These are phyloP conservation scores for Plasmodium vivax DNA, from an alignment of 169 alveolate species.

Conservation along the genomic window DNA sequence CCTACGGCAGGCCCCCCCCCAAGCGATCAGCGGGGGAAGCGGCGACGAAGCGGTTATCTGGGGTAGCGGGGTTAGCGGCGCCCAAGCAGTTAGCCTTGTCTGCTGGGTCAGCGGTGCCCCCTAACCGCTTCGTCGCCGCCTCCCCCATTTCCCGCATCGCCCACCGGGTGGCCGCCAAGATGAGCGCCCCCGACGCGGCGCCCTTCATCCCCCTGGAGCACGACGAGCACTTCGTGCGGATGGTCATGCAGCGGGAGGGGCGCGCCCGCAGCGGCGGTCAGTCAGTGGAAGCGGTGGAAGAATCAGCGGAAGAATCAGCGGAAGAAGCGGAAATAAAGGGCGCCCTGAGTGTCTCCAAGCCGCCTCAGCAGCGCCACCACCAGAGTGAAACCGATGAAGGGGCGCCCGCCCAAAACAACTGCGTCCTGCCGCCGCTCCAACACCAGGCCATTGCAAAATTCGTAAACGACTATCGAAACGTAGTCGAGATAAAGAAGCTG, in stretches of 20 bases:
- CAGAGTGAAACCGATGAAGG: not conserved
- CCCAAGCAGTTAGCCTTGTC: too few relatives aligned
- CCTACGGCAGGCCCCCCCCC: not conserved
- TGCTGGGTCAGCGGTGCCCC: too few relatives aligned
- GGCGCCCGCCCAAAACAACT: not conserved
- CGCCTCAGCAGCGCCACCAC: too few relatives aligned
- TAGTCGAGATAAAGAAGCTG: constrained; percentile 8
- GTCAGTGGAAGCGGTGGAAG: not conserved
- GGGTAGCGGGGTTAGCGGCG: too few relatives aligned
- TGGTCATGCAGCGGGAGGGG: not conserved
- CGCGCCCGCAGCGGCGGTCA: not conserved
- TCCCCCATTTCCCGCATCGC: not conserved
- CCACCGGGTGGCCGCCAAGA: not conserved
- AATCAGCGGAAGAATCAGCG: too few relatives aligned
- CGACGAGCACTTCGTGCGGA: not conserved
- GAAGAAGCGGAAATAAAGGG: too few relatives aligned
- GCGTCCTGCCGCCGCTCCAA: constrained; percentile 13
- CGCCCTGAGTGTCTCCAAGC: too few relatives aligned
- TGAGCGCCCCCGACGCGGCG: not conserved
- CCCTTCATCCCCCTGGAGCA: constrained; percentile 26
- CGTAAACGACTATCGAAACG: constrained; percentile 42
- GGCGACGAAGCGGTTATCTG: too few relatives aligned
- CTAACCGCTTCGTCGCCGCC: not conserved
- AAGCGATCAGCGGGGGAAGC: too few relatives aligned
- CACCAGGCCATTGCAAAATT: not conserved